These are phyloP conservation scores for Litchi chinensis DNA, from an alignment of 345 rosid species.

Conservation along the genomic window DNA sequence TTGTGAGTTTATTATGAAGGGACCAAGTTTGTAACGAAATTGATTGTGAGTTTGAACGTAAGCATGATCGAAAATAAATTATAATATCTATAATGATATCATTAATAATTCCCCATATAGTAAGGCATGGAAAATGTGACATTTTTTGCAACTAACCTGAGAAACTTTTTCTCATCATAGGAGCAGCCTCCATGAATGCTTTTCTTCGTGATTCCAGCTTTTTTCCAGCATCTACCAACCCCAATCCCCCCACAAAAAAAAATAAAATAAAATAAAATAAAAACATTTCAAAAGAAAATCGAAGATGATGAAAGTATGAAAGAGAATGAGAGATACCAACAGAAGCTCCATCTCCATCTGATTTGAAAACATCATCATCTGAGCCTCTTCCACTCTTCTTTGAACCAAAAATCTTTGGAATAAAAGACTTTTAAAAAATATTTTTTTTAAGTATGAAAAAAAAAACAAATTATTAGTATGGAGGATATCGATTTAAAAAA, in stretches of 20 bases:
- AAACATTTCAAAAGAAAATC: not conserved
- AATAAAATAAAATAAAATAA: not conserved
- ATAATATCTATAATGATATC: too few relatives aligned
- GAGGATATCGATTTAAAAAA: not conserved
- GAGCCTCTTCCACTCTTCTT: constrained; percentile 45
- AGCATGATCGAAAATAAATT: too few relatives aligned
- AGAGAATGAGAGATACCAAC: constrained; percentile 31
- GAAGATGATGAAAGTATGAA: not conserved
- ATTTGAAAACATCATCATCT: constrained; percentile 30
- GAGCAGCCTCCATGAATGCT: constrained; percentile 51
- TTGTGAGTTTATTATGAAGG: too few relatives aligned
- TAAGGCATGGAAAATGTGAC: not conserved
- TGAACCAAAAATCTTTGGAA: constrained; percentile 75
- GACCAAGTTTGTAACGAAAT: too few relatives aligned
- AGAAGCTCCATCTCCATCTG: constrained; percentile 33
- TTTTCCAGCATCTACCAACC: constrained; percentile 48
- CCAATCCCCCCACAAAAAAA: constrained; percentile 16
- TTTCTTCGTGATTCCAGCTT: constrained; percentile 40
- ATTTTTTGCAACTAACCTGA: constrained; percentile 47
- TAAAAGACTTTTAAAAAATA: constrained; percentile 48
- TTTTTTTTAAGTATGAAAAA: not conserved
- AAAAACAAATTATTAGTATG: not conserved
- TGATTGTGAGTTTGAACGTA: not conserved
- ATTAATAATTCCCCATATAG: not conserved
- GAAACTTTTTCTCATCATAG: constrained; percentile 56